Evolutionary conservation across 78 protist genomes (phyloP).

Genomic region (Monocercomonoides exilis): DNA sequence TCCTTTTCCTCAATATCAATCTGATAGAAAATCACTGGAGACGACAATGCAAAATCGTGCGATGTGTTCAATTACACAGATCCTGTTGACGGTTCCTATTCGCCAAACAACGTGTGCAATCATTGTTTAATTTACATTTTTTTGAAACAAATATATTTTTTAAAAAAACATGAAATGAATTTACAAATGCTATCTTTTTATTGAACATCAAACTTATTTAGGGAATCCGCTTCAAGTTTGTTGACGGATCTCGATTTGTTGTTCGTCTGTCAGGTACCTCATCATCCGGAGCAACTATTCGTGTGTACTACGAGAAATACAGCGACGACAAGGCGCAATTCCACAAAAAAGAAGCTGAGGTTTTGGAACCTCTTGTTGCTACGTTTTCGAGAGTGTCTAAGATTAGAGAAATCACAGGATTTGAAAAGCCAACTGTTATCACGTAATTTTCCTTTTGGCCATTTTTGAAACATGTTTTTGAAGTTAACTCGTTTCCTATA

Average conservation of each 20-base stretch:
- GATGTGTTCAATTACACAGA: conserved; percentile 80
- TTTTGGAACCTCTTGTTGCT: conserved; percentile 45
- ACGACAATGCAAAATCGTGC: conserved; percentile 14
- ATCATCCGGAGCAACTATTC: conserved; percentile 84
- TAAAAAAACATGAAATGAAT: no score
- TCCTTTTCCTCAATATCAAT: background rate
- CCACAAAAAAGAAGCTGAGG: conserved; percentile 8
- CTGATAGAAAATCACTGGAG: background rate
- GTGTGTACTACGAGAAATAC: conserved; percentile 78
- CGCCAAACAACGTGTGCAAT: conserved; percentile 24
- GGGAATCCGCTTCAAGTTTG: conserved; percentile 70
- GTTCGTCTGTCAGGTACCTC: conserved; percentile 80
- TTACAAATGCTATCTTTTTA: no score
- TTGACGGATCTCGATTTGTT: conserved; percentile 79
- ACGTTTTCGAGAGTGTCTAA: conserved; percentile 43
- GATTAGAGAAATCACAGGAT: conserved; percentile 57
- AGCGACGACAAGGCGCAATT: background rate
- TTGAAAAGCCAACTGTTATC: conserved; percentile 75
- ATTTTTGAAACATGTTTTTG: no score
- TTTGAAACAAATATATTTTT: no score
- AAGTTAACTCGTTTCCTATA: background rate
- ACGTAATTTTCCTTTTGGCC: conserved; percentile 45
- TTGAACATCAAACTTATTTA: conserved; percentile 40
- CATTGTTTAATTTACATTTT: no score
- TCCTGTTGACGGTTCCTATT: conserved; percentile 65